These are phyloP conservation scores for Penicillium verhagenii DNA, from an alignment of 495 filamentous ascomycete species.

Conservation along the genomic window DNA sequence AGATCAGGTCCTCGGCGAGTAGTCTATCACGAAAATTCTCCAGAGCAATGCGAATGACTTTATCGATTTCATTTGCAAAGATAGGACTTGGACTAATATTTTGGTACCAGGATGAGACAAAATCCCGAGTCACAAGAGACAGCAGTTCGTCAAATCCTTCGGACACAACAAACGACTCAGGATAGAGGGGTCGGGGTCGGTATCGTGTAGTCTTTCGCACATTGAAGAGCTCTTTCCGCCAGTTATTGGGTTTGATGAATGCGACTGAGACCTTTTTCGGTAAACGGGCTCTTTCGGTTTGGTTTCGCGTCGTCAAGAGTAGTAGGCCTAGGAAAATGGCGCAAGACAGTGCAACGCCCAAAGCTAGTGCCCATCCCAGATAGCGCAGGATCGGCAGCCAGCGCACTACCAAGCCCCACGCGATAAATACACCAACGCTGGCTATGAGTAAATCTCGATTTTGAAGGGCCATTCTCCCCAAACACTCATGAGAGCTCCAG, in stretches of 20 bases:
- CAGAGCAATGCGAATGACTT: conserved; percentile 71
- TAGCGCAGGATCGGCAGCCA: conserved; percentile 80
- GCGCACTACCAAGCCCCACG: conserved; percentile 79
- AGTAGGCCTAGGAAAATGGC: conserved; percentile 53
- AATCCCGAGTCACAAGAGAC: conserved; percentile 75
- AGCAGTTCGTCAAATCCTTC: conserved; percentile 78
- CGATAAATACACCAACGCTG: conserved; percentile 69
- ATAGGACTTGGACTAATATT: conserved; percentile 77
- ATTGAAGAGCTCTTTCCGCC: conserved; percentile 65
- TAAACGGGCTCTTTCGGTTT: conserved; percentile 28
- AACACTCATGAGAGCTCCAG: conserved; percentile 17
- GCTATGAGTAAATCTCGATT: conserved; percentile 72
- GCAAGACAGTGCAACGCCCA: conserved; percentile 59
- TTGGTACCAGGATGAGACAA: conserved; percentile 84
- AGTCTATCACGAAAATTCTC: conserved; percentile 66
- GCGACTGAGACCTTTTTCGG: conserved; percentile 42
- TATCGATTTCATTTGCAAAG: conserved; percentile 85
- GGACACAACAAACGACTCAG: conserved; percentile 75
- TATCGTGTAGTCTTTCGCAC: conserved; percentile 53
- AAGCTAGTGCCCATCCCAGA: conserved; percentile 73
- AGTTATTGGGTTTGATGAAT: conserved; percentile 62
- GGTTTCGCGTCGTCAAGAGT: conserved; percentile 56
- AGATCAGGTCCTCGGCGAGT: conserved; percentile 71
- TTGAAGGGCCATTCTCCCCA: conserved; percentile 70
- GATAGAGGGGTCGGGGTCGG: conserved; percentile 63